Base-by-base conservation (phyloP, 2,329 filamentous ascomycete species). In the Neonectria magnoliae region DNA sequence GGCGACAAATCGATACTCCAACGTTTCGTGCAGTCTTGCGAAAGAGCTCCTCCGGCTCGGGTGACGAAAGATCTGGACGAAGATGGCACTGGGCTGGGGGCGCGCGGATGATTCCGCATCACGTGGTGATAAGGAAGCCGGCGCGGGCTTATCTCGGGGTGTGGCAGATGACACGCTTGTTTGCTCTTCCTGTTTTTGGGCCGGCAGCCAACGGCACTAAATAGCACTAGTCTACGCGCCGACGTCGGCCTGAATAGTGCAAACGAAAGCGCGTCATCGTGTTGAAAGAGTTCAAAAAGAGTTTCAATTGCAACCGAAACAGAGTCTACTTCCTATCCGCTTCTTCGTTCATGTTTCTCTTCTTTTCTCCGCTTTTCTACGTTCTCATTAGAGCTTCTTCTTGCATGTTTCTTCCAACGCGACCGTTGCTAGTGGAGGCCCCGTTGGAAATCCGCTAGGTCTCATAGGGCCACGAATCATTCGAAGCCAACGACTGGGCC, bases 1-100 rank as follows among this genome's bases (percentile, higher is more conserved):
- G 66, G 63, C 55, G 66, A 65, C 62, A 65, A 57, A 62, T 60
- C 63, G 62, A 57, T 65, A 71, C 69, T 68, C 69, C 66, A 73
- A 66, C 64, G 62, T 66, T 69, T 63, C 68, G 66, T 78, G 77
- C 76, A 79, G 77, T 78, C 73, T 78, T 76, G 72, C 71, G 70
- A 67, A 77, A 76, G 77, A 77, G 70, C 74, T 71, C 72, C 76
- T 75, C 68, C 73, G 73, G 70, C 70, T 73, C 72, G 74, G 73
- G 75, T 76, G 76, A 77, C 75, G 76, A 78, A 75, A 76, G 73
- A 78, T 76, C 73, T 76, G 62, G 69, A 72, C 68, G 67, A 71
- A 71, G 71, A 71, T 73, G 66, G 70, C 72, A 68, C 68, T 69
- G 57, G 58, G 47, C 64, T 69, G 72, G 63, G 61, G 61, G 60